Evolutionary conservation across 352 stramenopile species (phyloP), one percentile per base, ranked within the genome.

Genomic region (Globisporangium nagaii): DNA sequence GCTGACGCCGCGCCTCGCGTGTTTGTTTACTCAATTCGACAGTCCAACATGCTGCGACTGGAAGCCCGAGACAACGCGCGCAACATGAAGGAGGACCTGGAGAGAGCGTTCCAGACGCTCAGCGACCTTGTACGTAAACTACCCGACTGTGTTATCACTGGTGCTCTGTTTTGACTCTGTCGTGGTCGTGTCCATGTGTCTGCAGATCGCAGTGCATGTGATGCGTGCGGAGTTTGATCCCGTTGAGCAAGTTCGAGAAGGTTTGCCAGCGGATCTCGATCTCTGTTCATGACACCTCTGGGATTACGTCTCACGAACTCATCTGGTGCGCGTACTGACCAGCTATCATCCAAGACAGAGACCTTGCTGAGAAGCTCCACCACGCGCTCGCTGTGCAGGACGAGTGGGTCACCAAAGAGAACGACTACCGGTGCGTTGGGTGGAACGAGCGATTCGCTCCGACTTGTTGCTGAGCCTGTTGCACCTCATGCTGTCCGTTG

Each of bases 11-110:
- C 30, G 53, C 19, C 15, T 42, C 32, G n/a, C n/a, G n/a, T 39
- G n/a, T 53, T 7, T 37, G 20, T 39, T 17, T 24, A n/a, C n/a
- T n/a, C n/a, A 11, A 20, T 31, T n/a, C 13, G 55, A 17, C 47
- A 92, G 81, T 88, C 82, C 10, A 93, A 93, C 54, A 95, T 95
- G 84, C 53, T 91, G 35, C 75, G 83, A 2, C 60, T 95, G 19
- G 84, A 95, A 70, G 84, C 80, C 15, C 76, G 84, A 22, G 84
- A 95, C 55, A 65, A 62, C 11, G 82, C 80, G 32, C 73, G 70
- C 19, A 54, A 53, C 13, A 69, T 82, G 32, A 84, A 73, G 44
- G 72, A 90, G 25, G 72, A 79, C 13, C 35, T 92, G 39, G 84
- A 95, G 44, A 62, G 47, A 6, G 50, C 68, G 1, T 45, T 90